phyloP scores from a whole-genome alignment of 2,329 filamentous ascomycete species.

The Hymenoscyphus infarciens region DNA sequence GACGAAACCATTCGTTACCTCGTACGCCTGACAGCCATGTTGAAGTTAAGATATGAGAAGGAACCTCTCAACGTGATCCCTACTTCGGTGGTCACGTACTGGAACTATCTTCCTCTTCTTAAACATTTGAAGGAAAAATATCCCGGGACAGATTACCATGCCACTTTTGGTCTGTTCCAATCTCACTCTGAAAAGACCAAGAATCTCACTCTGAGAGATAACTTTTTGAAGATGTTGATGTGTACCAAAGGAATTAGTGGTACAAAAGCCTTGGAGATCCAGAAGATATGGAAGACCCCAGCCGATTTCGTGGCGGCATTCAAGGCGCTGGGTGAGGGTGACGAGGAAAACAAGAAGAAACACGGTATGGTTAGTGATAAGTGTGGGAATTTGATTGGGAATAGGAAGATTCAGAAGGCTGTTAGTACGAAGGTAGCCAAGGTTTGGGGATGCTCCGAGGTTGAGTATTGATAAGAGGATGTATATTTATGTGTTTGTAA shows the following conservation, averaged over 20 bases:
- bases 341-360: slow-evolving; percentile 50
- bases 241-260: slow-evolving; percentile 71
- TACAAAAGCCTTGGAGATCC: slow-evolving; percentile 76
- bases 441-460: slow-evolving; percentile 54
- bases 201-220: slow-evolving; percentile 66
- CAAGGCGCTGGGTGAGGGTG: slow-evolving; percentile 47
- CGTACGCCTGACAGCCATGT: slow-evolving; percentile 64
- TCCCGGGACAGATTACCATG: slow-evolving; percentile 50
- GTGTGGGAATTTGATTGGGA: slow-evolving; percentile 57
- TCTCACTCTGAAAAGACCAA: slow-evolving; percentile 73
- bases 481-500: not conserved
- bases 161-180: slow-evolving; percentile 69
- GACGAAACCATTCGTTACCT: slow-evolving; percentile 78
- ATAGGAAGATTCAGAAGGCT: slow-evolving; percentile 63
- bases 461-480: not conserved
- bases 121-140: slow-evolving; percentile 54
- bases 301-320: slow-evolving; percentile 68
- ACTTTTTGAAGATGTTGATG: slow-evolving; percentile 85
- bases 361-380: slow-evolving; percentile 56
- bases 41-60: slow-evolving; percentile 62
- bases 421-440: slow-evolving; percentile 69
- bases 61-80: slow-evolving; percentile 61
- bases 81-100: slow-evolving; percentile 56
- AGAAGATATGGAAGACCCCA: slow-evolving; percentile 74
- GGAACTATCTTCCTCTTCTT: slow-evolving; percentile 64